Conservation (phyloP, 2,329 filamentous ascomycete genomes). For the Xylogone sp. region DNA sequence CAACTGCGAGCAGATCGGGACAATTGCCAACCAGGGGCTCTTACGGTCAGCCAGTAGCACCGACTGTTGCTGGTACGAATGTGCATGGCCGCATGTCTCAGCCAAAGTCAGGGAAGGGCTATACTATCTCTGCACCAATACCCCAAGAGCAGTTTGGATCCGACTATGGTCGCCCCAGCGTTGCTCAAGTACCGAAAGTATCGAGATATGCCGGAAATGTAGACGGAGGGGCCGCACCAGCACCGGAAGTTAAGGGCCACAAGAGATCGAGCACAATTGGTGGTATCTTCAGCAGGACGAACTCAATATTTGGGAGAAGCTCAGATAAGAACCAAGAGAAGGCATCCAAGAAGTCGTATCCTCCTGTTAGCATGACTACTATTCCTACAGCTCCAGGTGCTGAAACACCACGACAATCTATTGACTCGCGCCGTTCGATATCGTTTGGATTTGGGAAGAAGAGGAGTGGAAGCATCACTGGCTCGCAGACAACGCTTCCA, state of each 20-base stretch:
- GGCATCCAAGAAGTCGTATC: slow-evolving; percentile 61
- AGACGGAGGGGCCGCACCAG: slow-evolving; percentile 37
- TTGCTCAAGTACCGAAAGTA: slow-evolving; percentile 53
- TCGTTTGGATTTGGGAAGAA: slow-evolving; percentile 68
- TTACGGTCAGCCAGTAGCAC: slow-evolving; percentile 85
- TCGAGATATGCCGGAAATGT: slow-evolving; percentile 53
- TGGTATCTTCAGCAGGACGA: slow-evolving; percentile 78
- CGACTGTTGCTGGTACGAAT: slow-evolving; percentile 83
- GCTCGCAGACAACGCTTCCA: slow-evolving; percentile 38
- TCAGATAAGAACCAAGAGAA: slow-evolving; percentile 47
- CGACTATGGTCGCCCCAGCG: slow-evolving; percentile 59
- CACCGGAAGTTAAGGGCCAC: slow-evolving; percentile 45
- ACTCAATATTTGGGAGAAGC: slow-evolving; percentile 71
- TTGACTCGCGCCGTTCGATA: slow-evolving; percentile 73
- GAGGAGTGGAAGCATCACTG: slow-evolving; percentile 61
- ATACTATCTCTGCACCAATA: slow-evolving; percentile 67
- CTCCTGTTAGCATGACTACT: slow-evolving; percentile 86
- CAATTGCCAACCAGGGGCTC: slow-evolving; percentile 70
- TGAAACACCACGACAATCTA: slow-evolving; percentile 50
- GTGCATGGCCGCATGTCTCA: slow-evolving; percentile 88
- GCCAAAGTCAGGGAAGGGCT: slow-evolving; percentile 58
- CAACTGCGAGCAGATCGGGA: slow-evolving; percentile 45
- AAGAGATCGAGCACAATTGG: slow-evolving; percentile 73
- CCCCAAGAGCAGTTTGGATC: slow-evolving; percentile 43
- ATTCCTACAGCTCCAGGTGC: slow-evolving; percentile 43